Evolutionary conservation across 768 basidiomycete genomes (phyloP).

Genomic region (Macrolepiota dolichaula): DNA sequence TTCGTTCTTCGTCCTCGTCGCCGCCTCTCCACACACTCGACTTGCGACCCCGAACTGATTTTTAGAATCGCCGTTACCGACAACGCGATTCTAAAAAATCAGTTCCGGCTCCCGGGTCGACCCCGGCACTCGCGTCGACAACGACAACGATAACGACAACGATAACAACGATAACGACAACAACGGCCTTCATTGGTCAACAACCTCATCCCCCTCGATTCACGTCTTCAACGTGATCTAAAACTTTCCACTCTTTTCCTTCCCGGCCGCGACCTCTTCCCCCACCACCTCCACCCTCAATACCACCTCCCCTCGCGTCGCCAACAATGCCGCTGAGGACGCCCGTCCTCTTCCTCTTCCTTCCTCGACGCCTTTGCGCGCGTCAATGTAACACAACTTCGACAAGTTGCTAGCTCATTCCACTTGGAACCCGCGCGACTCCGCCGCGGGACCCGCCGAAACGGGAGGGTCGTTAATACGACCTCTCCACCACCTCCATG

Average conservation of each 20-base stretch:
- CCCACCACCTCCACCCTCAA: neutral
- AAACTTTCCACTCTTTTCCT: too few species aligned
- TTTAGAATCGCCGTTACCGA: too few species aligned
- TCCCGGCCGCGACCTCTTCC: neutral
- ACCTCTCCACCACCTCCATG: slow-evolving; percentile 13
- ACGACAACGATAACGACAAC: neutral
- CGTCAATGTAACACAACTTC: neutral
- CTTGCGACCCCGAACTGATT: neutral
- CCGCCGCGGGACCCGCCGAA: neutral
- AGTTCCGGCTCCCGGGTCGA: neutral
- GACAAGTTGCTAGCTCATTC: slow-evolving; percentile 11
- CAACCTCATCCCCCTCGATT: too few species aligned
- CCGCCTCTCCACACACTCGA: neutral
- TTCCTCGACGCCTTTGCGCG: neutral
- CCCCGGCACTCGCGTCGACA: neutral
- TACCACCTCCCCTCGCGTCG: neutral
- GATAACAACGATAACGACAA: neutral
- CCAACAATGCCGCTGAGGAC: neutral
- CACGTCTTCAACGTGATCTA: too few species aligned
- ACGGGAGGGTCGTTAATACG: neutral
- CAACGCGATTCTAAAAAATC: too few species aligned
- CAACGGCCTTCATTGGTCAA: neutral
- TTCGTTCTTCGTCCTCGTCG: neutral
- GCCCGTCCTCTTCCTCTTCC: neutral
- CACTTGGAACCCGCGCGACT: neutral